Percentiles rank a stretch among this genome's conserved stretches.
Conservation (phyloP, 2,329 filamentous ascomycete species). For the Pestalotiopsis sp. region DNA sequence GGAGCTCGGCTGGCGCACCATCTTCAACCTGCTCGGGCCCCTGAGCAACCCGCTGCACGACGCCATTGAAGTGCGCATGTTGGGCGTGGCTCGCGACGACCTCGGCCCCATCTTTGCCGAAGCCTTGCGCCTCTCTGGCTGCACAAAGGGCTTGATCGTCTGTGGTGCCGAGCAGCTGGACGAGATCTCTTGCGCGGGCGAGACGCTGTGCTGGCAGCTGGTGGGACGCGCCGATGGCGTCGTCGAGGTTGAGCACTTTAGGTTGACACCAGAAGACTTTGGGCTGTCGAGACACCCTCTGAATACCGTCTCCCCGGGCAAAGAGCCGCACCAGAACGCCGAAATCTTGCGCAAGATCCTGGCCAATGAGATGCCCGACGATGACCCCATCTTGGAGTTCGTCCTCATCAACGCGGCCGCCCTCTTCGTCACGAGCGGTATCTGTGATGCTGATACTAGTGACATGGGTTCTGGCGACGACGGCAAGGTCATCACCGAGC, state of each 20-base stretch:
- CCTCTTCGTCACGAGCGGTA: conserved; percentile 80
- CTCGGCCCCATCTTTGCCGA: conserved; percentile 89
- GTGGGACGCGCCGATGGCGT: conserved; percentile 44
- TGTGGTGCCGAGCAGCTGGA: conserved; percentile 95
- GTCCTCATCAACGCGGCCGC: conserved; percentile 93
- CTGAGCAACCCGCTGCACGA: conserved; percentile 88
- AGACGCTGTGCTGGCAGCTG: conserved; percentile 87
- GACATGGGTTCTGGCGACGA: conserved; percentile 81
- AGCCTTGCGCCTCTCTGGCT: conserved; percentile 75
- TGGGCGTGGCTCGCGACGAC: conserved; percentile 89
- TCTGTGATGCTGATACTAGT: conserved; percentile 83
- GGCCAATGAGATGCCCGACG: conserved; percentile 68
- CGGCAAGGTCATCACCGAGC: conserved; percentile 77
- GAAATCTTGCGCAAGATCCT: conserved; percentile 79
- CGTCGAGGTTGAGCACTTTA: conserved; percentile 74
- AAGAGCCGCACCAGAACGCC: conserved; percentile 86
- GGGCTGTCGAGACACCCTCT: conserved; percentile 77
- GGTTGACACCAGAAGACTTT: conserved; percentile 81
- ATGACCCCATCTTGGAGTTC: conserved; percentile 89
- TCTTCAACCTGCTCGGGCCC: conserved; percentile 96
- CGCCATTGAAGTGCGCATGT: conserved; percentile 81
- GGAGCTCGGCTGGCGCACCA: conserved; percentile 90
- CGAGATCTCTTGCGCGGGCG: conserved; percentile 89
- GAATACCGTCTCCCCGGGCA: conserved; percentile 78
- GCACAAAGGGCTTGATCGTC: conserved; percentile 83